Evolutionary conservation across 139 green algal species (phyloP), one percentile per base, ranked within the genome.

Genomic region (Bryopsis sp.): DNA sequence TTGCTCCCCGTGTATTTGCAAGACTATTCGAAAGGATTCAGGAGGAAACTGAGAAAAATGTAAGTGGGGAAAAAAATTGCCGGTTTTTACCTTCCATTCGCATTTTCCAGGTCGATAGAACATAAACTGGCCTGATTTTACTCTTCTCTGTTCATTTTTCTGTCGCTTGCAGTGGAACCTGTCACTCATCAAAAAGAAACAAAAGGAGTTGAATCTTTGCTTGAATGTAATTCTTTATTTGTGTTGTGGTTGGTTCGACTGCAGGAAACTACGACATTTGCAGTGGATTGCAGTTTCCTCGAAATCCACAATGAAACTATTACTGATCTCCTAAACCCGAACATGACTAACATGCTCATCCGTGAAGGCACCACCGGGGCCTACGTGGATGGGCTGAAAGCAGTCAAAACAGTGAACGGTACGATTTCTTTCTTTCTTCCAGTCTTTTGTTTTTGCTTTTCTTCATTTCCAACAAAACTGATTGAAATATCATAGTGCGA

Each of bases 281-380:
- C 7, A 22, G 58, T 65, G 22, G 43, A 60, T 1, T 84, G 76
- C 76, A 78, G 71, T 73, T 86, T 84, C 58, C 67, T 95, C 26
- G 89, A 98, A 84, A 96, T 97, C 48, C 98, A 98, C 83, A 97
- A 97, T 63, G 93, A 98, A 74, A 83, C 84, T 38, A 89, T 97
- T 34, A 86, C 78, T 6, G 91, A 97, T 74, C 79, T 97, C 50
- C 67, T 95, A 22, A 76, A 79, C 58, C 78, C 84, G 22, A 58
- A 11, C 22, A 71, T 69, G 33, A 72, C 36, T 68, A 77, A 84
- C 59, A 68, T 92, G 36, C 67, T 81, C 15, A 72, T 96, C 36
- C 75, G 86, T 8, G 84, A 95, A 70, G 87, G 95, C 58, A 68
- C 76, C 7, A 70, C 67, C 2, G 91, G 90, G 8, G 76, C 86